Evolutionary conservation across 257 asterid species (phyloP).

Genomic region (Solanum pennellii): DNA sequence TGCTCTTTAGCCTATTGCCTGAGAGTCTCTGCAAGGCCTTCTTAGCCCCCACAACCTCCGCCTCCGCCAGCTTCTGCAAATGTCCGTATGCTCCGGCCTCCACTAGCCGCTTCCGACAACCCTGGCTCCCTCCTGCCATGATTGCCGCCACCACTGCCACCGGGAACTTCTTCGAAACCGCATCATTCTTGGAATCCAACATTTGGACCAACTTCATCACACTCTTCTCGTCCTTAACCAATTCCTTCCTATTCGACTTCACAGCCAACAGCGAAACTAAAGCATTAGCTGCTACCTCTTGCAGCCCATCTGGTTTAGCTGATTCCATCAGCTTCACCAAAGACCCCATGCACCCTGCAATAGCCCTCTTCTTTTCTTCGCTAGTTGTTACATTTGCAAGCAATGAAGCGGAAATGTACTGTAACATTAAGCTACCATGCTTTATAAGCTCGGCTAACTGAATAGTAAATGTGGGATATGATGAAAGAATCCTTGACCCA

Average conservation of each 20-base stretch:
- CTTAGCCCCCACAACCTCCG: slow-evolving; percentile 69
- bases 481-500: slow-evolving; percentile 47
- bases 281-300: slow-evolving; percentile 82
- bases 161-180: slow-evolving; percentile 67
- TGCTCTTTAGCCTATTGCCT: slow-evolving; percentile 57
- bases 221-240: slow-evolving; percentile 80
- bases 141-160: slow-evolving; percentile 61
- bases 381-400: slow-evolving; percentile 56
- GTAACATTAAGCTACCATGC: slow-evolving; percentile 63
- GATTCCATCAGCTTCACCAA: slow-evolving; percentile 84
- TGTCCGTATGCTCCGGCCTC: slow-evolving; percentile 58
- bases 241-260: slow-evolving; percentile 59
- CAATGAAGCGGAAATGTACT: slow-evolving; percentile 73
- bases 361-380: slow-evolving; percentile 63
- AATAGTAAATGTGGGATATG: slow-evolving; percentile 45
- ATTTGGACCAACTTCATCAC: slow-evolving; percentile 59
- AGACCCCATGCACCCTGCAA: slow-evolving; percentile 61
- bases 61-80: slow-evolving; percentile 60
- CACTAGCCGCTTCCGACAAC: slow-evolving; percentile 70
- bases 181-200: slow-evolving; percentile 66
- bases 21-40: slow-evolving; percentile 90
- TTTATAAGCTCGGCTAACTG: slow-evolving; percentile 57
- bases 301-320: slow-evolving; percentile 82
- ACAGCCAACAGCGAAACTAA: slow-evolving; percentile 57
- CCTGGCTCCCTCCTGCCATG: slow-evolving; percentile 83